A percentile compares a stretch with the other conserved stretches of the same genome.
phyloP scores from a whole-genome alignment of 192 early-diverging fungal species.

The Mortierella antarctica region DNA sequence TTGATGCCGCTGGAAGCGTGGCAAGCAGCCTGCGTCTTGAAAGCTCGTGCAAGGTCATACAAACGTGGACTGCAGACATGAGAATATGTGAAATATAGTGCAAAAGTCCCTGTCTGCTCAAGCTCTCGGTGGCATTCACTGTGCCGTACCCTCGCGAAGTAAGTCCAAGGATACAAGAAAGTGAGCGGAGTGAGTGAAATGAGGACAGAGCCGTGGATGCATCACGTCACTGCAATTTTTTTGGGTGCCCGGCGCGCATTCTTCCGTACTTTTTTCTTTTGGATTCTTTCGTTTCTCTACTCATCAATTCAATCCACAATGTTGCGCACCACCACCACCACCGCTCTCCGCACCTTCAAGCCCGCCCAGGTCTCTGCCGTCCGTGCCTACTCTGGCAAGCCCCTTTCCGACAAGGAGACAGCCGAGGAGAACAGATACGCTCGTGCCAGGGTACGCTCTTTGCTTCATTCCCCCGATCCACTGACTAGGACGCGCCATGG shows the following conservation, averaged over 20 bases:
- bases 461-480: background rate
- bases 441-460: constrained; percentile 31
- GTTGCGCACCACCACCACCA: constrained; percentile 49
- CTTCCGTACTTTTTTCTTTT: background rate
- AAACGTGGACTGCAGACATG: too few species aligned
- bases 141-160: too few species aligned
- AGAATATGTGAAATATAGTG: too few species aligned
- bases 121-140: too few species aligned
- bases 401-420: constrained; percentile 41
- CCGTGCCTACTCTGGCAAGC: constrained; percentile 19
- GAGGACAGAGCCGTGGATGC: background rate
- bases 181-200: too few species aligned
- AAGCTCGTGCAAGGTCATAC: too few species aligned
- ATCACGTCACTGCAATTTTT: background rate
- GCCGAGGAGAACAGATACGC: constrained; percentile 44
- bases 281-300: constrained; percentile 1
- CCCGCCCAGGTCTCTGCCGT: constrained; percentile 45
- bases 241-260: background rate
- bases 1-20: too few species aligned
- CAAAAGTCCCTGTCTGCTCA: too few species aligned
- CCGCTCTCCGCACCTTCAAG: constrained; percentile 49
- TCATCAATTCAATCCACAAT: constrained; percentile 24
- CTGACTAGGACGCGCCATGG: background rate
- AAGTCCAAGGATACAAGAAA: too few species aligned
- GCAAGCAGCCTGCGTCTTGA: too few species aligned